Conservation (phyloP, 2,329 filamentous ascomycete genomes). For the Byssothecium circinans region DNA sequence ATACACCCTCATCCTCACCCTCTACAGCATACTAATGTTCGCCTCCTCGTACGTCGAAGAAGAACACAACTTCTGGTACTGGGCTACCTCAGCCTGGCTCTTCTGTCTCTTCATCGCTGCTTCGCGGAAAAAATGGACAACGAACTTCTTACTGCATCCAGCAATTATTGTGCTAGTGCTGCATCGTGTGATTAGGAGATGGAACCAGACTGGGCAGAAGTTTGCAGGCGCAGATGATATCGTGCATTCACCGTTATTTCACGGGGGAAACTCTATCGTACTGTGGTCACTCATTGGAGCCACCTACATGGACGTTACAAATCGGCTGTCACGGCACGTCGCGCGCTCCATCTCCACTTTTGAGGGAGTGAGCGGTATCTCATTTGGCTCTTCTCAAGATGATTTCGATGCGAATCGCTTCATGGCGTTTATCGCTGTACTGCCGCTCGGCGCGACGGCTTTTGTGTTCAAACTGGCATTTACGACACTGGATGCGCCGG, state of each 20-base stretch:
- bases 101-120: constrained; percentile 51
- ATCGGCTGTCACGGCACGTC: constrained; percentile 45
- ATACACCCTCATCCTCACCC: constrained; percentile 37
- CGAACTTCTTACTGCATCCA: constrained; percentile 32
- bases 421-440: constrained; percentile 31
- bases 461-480: constrained; percentile 89
- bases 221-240: constrained; percentile 90
- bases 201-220: constrained; percentile 98
- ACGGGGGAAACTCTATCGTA: constrained; percentile 56
- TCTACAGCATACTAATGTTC: constrained; percentile 91
- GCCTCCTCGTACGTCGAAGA: constrained; percentile 97
- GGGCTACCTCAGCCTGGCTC: constrained; percentile 73
- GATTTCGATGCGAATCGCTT: constrained; percentile 33
- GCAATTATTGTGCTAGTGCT: constrained; percentile 57
- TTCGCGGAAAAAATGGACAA: constrained; percentile 32
- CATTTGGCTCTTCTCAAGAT: constrained; percentile 9
- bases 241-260: constrained; percentile 59
- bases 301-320: constrained; percentile 66
- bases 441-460: constrained; percentile 57
- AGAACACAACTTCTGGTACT: constrained; percentile 99
- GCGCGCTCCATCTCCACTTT: constrained; percentile 31
- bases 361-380: constrained; percentile 16
- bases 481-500: constrained; percentile 83
- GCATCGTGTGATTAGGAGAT: constrained; percentile 71
- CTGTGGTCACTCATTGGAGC: constrained; percentile 75